Evolutionary conservation across 306 rosid genomes (phyloP).

Genomic region (Rubus idaeus): DNA sequence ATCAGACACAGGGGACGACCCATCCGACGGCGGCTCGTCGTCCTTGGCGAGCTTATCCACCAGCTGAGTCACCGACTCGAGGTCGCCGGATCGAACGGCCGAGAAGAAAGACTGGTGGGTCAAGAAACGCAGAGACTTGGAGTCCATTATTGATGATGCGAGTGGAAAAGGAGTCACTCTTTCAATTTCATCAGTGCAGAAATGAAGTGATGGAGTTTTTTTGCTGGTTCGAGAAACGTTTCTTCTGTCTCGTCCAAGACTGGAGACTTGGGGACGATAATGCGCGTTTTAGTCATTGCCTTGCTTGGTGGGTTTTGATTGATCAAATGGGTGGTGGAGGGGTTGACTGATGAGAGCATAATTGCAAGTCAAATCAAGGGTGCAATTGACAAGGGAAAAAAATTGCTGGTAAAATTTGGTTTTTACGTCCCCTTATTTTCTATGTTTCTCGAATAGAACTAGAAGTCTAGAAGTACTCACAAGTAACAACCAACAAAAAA

Average conservation of each 20-base stretch:
- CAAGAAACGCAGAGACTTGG: conserved; percentile 62
- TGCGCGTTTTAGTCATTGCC: neutral
- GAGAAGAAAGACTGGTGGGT: conserved; percentile 72
- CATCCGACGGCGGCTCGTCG: conserved; percentile 32
- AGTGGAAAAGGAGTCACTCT: neutral
- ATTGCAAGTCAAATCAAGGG: neutral
- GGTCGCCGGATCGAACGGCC: conserved; percentile 80
- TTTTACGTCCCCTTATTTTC: too few relatives aligned
- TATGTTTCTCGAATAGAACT: too few relatives aligned
- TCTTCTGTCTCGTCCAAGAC: neutral
- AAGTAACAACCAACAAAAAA: too few relatives aligned
- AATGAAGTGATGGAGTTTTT: neutral
- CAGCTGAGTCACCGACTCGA: conserved; percentile 42
- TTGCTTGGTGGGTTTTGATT: neutral
- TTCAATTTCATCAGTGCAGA: neutral
- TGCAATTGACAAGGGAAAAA: neutral
- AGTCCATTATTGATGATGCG: conserved; percentile 48
- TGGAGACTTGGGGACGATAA: neutral
- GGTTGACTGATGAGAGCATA: neutral
- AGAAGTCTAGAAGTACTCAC: too few relatives aligned
- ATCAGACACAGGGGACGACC: conserved; percentile 51
- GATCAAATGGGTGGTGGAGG: neutral
- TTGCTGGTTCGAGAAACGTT: too few relatives aligned
- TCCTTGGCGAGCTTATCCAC: conserved; percentile 54
- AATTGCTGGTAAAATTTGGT: too few relatives aligned